phyloP scores from a whole-genome alignment of 768 basidiomycete genomes.

The Mycena galopus region DNA sequence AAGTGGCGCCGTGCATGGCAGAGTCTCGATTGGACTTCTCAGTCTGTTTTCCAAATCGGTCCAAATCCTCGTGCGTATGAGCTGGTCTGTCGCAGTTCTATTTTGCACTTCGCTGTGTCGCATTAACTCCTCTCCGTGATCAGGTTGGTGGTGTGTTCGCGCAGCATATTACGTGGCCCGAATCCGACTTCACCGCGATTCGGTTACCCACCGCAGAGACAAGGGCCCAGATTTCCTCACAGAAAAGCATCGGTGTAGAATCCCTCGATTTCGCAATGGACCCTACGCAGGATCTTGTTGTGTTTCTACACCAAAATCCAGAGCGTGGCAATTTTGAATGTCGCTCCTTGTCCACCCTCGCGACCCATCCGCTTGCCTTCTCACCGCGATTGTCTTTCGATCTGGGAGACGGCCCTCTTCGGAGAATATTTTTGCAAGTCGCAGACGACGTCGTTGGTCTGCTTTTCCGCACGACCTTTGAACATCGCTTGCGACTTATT shows the following conservation, averaged over 20 bases:
- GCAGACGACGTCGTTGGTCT: slow-evolving; percentile 19
- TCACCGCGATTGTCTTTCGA: background rate
- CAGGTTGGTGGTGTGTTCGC: slow-evolving; percentile 16
- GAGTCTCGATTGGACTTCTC: slow-evolving; percentile 21
- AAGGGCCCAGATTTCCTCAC: background rate
- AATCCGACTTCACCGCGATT: slow-evolving; percentile 1
- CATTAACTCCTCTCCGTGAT: background rate
- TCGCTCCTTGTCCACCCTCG: background rate
- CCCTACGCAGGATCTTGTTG: slow-evolving; percentile 21
- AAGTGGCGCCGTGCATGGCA: slow-evolving; percentile 24
- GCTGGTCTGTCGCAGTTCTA: background rate
- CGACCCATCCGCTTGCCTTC: slow-evolving; percentile 7
- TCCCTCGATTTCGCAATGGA: slow-evolving; percentile 14
- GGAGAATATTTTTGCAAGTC: background rate
- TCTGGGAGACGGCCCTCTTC: background rate
- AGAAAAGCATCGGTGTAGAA: background rate
- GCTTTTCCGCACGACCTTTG: background rate
- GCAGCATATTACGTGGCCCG: background rate
- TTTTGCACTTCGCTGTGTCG: background rate
- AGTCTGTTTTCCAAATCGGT: slow-evolving; percentile 8
- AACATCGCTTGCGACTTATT: background rate
- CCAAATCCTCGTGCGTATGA: slow-evolving; percentile 29
- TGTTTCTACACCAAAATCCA: background rate
- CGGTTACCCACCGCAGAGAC: background rate
- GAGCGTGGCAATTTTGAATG: background rate